Base-by-base conservation (phyloP, 441 rosid species). In the Corymbia calophylla region DNA sequence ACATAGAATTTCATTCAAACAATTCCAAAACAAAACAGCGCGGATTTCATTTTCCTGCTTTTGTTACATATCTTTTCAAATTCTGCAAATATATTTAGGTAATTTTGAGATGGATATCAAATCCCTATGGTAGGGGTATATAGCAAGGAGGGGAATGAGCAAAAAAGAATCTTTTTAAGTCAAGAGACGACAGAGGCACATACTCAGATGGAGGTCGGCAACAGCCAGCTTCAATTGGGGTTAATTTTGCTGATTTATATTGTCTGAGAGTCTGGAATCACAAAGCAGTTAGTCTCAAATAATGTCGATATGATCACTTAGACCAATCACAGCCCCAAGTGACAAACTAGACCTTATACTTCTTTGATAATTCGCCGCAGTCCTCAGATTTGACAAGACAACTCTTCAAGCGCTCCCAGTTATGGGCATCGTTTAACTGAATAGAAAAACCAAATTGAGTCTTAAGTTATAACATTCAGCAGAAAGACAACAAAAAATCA, bases 201-300 rank as follows among this genome's bases (percentile, higher is more conserved):
- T 95, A 97, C 98, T 95, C 97, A 35, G 97, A 97, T 90, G 99
- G 99, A 21, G 99, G 99, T 89, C 95, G 92, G 92, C 99, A 97
- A 93, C 99, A 97, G 89, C 99, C 98, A 84, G 96, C 97, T 95
- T 97, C 99, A 86, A 97, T 94, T 1, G 99, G 97, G 14, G 94
- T 95, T 91, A 97, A 90, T 85, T 95, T 94, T 62, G 97, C 99
- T 18, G 93, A 94, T 90, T 97, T 96, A 87, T 92, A 95, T 89
- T 94, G 95, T 91, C 92, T 95, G 25, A 93, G 94, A 15, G 95
- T 95, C 99, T 97, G 95, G 87, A 90, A 91, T 25, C 48, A 89
- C 86, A 66, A 86, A 88, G 87, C 58, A 85, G 87, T 82, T 91
- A 54, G 60, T 89, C 86, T 91, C 64, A 53, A 91, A 87, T 68